Percentiles rank a stretch among this genome's conserved stretches.
phyloP scores from a whole-genome alignment of 2,329 filamentous ascomycete genomes.

The Colletotrichum shisoi region DNA sequence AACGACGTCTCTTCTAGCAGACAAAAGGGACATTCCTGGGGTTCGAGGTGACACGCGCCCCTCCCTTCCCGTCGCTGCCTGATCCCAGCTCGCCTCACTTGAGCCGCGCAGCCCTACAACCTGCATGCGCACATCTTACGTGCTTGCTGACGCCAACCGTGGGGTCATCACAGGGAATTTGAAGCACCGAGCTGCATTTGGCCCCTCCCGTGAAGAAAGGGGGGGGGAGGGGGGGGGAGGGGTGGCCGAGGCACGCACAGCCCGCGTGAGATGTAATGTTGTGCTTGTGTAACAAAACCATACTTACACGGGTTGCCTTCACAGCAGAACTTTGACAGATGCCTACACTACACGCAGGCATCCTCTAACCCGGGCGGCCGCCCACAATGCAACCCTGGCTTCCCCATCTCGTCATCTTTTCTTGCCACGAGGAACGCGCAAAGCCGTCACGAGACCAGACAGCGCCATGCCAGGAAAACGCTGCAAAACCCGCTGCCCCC shows the following conservation, averaged over 20 bases:
- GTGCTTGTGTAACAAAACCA: background rate
- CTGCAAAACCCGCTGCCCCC: no score
- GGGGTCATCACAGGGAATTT: background rate
- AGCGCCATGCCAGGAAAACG: background rate
- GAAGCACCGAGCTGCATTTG: background rate
- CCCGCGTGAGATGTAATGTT: background rate
- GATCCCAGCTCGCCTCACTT: slow-evolving; percentile 15
- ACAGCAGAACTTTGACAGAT: background rate
- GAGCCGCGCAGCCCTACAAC: slow-evolving; percentile 33
- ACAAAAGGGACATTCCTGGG: background rate
- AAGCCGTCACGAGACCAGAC: background rate
- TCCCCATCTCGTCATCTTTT: background rate
- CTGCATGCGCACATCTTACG: slow-evolving; percentile 11
- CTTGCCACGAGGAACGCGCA: background rate
- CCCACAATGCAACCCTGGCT: background rate
- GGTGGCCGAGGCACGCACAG: background rate
- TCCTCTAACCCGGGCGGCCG: background rate
- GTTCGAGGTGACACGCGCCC: background rate
- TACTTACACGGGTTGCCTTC: background rate
- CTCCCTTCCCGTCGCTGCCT: background rate
- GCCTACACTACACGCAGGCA: background rate
- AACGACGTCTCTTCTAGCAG: background rate
- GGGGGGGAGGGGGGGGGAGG: no score
- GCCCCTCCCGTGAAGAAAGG: background rate
- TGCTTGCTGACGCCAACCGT: slow-evolving; percentile 16